These are phyloP conservation scores for Friedmanniomyces simplex DNA, from an alignment of 495 filamentous ascomycete species.

Conservation along the genomic window DNA sequence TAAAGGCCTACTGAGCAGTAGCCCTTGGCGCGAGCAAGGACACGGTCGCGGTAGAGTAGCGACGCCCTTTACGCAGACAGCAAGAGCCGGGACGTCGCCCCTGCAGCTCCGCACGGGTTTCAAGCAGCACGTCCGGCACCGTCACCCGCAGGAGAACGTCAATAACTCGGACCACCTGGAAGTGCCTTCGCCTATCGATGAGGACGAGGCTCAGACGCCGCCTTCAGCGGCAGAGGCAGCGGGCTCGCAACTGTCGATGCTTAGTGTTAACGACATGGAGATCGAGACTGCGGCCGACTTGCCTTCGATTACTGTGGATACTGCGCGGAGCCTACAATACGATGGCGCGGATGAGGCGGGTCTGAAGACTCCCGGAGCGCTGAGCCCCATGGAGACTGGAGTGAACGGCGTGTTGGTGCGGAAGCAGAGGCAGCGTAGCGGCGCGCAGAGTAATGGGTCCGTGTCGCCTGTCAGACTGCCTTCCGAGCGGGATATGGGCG, in stretches of 20 bases:
- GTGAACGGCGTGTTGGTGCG: constrained; percentile 1
- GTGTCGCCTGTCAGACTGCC: constrained; percentile 13
- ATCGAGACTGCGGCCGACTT: constrained; percentile 20
- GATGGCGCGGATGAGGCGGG: constrained; percentile 35
- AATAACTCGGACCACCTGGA: constrained; percentile 11
- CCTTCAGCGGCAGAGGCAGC: constrained; percentile 21
- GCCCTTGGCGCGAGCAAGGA: constrained; percentile 5
- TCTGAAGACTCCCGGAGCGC: constrained; percentile 32
- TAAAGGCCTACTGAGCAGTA: constrained; percentile 3
- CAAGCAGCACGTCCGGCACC: constrained; percentile 13
- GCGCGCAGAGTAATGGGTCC: constrained; percentile 9
- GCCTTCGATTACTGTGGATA: constrained; percentile 14
- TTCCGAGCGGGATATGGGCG: constrained; percentile 32
- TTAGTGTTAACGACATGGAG: constrained; percentile 23
- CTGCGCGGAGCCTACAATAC: constrained; percentile 12
- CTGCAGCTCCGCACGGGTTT: constrained; percentile 1
- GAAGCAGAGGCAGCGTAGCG: constrained; percentile 17
- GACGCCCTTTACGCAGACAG: constrained; percentile 7
- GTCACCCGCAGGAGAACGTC: constrained; percentile 17
- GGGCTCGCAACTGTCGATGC: constrained; percentile 22
- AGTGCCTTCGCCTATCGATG: constrained; percentile 20
- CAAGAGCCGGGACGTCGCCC: neutral
- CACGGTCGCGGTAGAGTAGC: constrained; percentile 8
- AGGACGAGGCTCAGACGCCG: constrained; percentile 19
- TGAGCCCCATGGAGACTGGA: constrained; percentile 5